phyloP scores from a whole-genome alignment of 2,329 filamentous ascomycete genomes.

The Coleophoma cylindrospora region DNA sequence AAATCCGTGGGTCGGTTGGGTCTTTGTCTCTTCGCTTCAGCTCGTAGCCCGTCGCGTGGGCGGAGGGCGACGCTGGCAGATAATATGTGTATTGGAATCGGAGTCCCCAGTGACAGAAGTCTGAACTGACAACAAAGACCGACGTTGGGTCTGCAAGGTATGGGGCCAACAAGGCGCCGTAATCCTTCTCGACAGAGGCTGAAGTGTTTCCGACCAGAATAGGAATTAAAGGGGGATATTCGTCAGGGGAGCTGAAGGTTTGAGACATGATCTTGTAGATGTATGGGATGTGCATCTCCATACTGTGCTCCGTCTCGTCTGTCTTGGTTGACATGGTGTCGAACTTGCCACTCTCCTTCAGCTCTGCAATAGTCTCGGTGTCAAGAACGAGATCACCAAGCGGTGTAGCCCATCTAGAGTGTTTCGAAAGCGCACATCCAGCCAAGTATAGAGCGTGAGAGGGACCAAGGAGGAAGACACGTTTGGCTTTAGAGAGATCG shows the following conservation, averaged over 20 bases:
- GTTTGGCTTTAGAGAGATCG: constrained; percentile 76
- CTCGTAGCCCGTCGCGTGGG: constrained; percentile 25
- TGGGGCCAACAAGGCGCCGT: constrained; percentile 68
- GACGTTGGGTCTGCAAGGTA: constrained; percentile 73
- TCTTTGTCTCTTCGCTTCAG: constrained; percentile 23
- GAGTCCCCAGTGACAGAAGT: constrained; percentile 94
- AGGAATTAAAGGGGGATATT: constrained; percentile 74
- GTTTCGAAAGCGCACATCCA: constrained; percentile 71
- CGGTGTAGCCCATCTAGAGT: constrained; percentile 67
- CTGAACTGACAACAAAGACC: constrained; percentile 84
- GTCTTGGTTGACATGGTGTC: constrained; percentile 57
- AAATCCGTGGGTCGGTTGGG: constrained; percentile 52
- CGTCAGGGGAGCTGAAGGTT: constrained; percentile 40
- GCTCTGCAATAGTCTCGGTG: constrained; percentile 41
- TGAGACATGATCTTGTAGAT: constrained; percentile 70
- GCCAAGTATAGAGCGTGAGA: constrained; percentile 83
- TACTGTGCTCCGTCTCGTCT: constrained; percentile 83
- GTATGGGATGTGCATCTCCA: constrained; percentile 96
- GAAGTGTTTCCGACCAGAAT: constrained; percentile 79
- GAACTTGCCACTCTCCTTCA: constrained; percentile 52
- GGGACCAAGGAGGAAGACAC: constrained; percentile 87
- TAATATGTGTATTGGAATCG: constrained; percentile 85
- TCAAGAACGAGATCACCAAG: constrained; percentile 69
- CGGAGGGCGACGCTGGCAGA: constrained; percentile 41
- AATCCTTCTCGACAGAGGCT: constrained; percentile 56